A percentile compares a stretch with the other conserved stretches of the same genome.
phyloP scores from a whole-genome alignment of 139 green algal genomes.

The Chlamydomonas schloesseri region DNA sequence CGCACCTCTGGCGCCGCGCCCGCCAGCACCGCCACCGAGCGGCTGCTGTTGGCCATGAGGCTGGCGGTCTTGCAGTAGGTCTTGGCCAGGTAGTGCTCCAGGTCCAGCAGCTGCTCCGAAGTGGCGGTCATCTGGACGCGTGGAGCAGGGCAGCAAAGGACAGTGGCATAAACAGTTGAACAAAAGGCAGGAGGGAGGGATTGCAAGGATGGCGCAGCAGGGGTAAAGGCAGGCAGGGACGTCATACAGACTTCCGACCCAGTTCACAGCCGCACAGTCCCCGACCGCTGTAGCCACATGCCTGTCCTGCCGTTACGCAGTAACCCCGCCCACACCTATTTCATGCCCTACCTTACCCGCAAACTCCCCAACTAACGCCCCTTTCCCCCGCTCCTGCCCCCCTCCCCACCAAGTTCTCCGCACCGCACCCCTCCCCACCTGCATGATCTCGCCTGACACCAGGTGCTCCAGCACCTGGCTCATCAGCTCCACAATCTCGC shows the following conservation, averaged over 20 bases:
- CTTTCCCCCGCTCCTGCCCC: too few relatives aligned
- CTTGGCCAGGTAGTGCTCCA: slow-evolving; percentile 89
- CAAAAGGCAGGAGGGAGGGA: not conserved
- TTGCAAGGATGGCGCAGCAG: too few relatives aligned
- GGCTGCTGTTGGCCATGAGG: slow-evolving; percentile 93
- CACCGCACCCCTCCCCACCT: slow-evolving; percentile 55
- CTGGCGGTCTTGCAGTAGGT: slow-evolving; percentile 98
- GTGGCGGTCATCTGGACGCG: slow-evolving; percentile 86
- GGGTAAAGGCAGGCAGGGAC: not conserved
- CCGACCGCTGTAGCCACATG: too few relatives aligned
- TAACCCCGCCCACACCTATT: too few relatives aligned
- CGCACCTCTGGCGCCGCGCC: slow-evolving; percentile 58
- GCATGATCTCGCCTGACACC: slow-evolving; percentile 97
- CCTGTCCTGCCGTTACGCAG: too few relatives aligned
- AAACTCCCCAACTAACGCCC: too few relatives aligned
- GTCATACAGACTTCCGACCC: too few relatives aligned
- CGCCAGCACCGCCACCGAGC: slow-evolving; percentile 86
- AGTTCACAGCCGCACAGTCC: too few relatives aligned
- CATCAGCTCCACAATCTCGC: slow-evolving; percentile 91
- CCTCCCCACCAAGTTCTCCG: too few relatives aligned
- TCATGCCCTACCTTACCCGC: too few relatives aligned
- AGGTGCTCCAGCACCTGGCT: slow-evolving; percentile 94
- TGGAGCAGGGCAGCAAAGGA: not conserved
- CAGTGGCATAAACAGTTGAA: not conserved
- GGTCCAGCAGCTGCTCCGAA: slow-evolving; percentile 71